Base-by-base conservation (phyloP, 805 yeast genomes). In the Tetrapisispora taiwanensis region DNA sequence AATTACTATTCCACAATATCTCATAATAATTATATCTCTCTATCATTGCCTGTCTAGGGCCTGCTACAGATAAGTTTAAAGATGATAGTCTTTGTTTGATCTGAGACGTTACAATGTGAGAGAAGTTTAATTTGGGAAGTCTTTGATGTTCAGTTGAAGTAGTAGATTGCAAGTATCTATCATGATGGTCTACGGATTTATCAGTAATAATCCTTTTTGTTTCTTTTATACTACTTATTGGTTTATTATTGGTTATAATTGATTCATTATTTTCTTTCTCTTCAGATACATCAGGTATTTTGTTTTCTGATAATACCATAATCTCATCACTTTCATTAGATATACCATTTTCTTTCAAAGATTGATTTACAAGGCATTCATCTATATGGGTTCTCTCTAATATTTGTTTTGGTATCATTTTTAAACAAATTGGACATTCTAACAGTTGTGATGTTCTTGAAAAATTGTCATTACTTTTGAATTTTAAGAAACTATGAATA, bases 1-100 rank as follows among this genome's bases (percentile, higher is more conserved):
- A 72, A 55, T 87, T 87, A 12, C 95, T 80, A 56, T 89, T 89
- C 78, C 81, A 83, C 10, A 87, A 56, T 28, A 79, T 76, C 45
- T 82, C 77, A 66, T 79, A 89, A 51, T 88, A 90, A 48, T 77
- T 80, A 56, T 84, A 84, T 34, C 97, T 65, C 17, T 73, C 63
- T 48, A 84, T 89, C 52, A 88, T 55, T 49, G 76, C 80, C 14
- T 63, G 64, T 47, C 85, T 69, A 1, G 81, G 62, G 0, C 97
- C 97, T 9, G 58, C 60, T 0, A 77, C 69, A 0, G 88, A 74
- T 7, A 89, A 60, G 13, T 76, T 75, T 19, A 76, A 58, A 7
- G 73, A 69, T 1, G 68, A 42, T 14, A 89, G 65, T 55, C 78
- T 79, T 38, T 75, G 78, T 51, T 79, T 79, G 12, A 88, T 64